Base-by-base conservation (phyloP, 2,329 filamentous ascomycete species). In the Neopestalotiopsis sp. region DNA sequence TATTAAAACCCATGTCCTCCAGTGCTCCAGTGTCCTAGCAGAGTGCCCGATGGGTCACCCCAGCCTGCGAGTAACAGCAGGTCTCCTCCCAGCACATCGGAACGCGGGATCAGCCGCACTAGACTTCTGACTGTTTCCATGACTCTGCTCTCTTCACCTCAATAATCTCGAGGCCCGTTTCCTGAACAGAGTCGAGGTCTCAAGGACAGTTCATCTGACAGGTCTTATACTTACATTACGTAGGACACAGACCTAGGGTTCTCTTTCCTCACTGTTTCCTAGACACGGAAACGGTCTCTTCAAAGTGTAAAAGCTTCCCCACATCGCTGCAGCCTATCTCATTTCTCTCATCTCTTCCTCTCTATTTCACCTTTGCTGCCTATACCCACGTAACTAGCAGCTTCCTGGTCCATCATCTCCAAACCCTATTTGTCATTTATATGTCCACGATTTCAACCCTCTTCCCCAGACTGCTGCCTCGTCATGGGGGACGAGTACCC, bases 401-500 rank as follows among this genome's bases (percentile, higher is more conserved):
- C n/a, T 53, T 53, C 45, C 45, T n/a, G 45, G 45, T 20, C 17
- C n/a, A n/a, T 17, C 45, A 53, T 53, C 45, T 61, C 32, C 32
- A 34, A 28, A 32, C 40, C 42, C 14, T 49, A 28, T 56, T 17
- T 58, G 7, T 57, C 24, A 57, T 28, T 28, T 57, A 30, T 42
- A 59, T 59, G 56, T 20, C 24, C 20, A 17, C 38, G 12, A 64
- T n/a, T 40, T 20, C 59, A 34, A 34, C 28, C 5, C 61, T 66
- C 53, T n/a, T 59, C 57, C 59, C 57, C 32, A 14, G 32, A 65
- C 58, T 57, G 20, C 65, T 66, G 49, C 70, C 63, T 68, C 71
- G 74, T 74, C 74, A 88, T 88, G 86, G 81, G 80, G 74, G 85
- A 87, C 71, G 78, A 80, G 72, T 83, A 78, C 72, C 76, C 78